Evolutionary conservation across 2,329 filamentous ascomycete genomes (phyloP), one percentile per base, ranked within the genome.

Genomic region (Periglandula ipomoeae): DNA sequence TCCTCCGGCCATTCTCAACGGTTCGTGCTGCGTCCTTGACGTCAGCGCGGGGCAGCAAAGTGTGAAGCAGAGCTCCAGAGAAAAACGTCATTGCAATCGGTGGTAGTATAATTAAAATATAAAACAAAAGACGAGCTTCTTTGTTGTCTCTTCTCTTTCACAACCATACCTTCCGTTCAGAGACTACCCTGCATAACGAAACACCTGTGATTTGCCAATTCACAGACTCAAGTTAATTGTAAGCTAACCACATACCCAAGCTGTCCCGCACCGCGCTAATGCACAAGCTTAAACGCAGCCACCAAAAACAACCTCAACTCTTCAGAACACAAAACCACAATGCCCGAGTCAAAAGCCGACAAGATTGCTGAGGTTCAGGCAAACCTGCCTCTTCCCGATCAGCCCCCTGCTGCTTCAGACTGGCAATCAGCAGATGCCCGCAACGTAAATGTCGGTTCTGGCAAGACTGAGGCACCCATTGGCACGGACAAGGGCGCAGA

Each of bases 381-480:
- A 65, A 88, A 89, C 68, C 81, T 94, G 27, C 85, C 86, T 46
- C 79, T 90, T 45, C 88, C 87, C 17, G 86, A 91, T 2, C 75
- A 90, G 56, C 87, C 87, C 20, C 85, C 86, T 1, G 70, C 68
- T n/a, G 70, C 80, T n/a, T 85, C 85, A 5, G 87, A 93, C 73
- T 89, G 82, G 76, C 82, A 90, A 64, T 87, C 84, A 0, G 72
- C 77, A 45, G 85, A 91, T 59, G 74, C 74, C 27, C 70, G 78
- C 53, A 87, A 70, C 49, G 81, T 87, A 61, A 85, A 87, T 61
- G 80, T 87, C 43, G 84, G 84, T 4, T 38, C 44, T 23, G 49
- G 49, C 23, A 27, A 19, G 40, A 7, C 27, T 7, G 40, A 50
- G 34, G 75, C 70, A 46, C 73, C 76, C 52, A 67, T 81, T 41